Percentiles rank a stretch among this genome's conserved stretches.
phyloP scores from a whole-genome alignment of 768 basidiomycete genomes.

The Albatrellus ellisii region DNA sequence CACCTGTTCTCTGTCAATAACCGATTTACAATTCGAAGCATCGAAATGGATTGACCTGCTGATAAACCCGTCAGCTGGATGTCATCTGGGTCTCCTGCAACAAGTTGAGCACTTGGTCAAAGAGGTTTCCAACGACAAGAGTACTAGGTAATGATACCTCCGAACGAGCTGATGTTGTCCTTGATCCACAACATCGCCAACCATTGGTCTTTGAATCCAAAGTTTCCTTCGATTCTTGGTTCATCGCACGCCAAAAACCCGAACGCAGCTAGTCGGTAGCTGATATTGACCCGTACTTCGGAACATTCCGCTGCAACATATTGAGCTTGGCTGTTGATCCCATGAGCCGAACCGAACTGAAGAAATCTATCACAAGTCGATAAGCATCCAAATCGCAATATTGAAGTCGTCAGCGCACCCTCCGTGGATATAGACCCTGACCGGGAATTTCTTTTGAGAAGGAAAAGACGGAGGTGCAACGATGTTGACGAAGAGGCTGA shows the following conservation, averaged over 20 bases:
- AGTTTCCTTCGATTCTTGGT: slow-evolving; percentile 55
- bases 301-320: slow-evolving; percentile 48
- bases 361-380: slow-evolving; percentile 40
- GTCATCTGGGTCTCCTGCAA: slow-evolving; percentile 42
- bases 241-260: slow-evolving; percentile 61
- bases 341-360: slow-evolving; percentile 68
- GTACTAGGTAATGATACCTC: slow-evolving; percentile 29
- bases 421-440: slow-evolving; percentile 69
- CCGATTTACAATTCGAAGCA: background rate
- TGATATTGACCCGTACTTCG: slow-evolving; percentile 68
- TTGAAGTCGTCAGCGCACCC: slow-evolving; percentile 30
- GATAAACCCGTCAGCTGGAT: slow-evolving; percentile 60
- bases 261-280: slow-evolving; percentile 64
- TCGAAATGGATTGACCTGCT: slow-evolving; percentile 32
- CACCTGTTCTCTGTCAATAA: slow-evolving; percentile 28
- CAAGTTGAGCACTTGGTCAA: background rate
- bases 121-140: background rate
- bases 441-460: slow-evolving; percentile 37
- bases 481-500: slow-evolving; percentile 54
- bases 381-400: background rate
- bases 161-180: slow-evolving; percentile 54
- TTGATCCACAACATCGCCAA: slow-evolving; percentile 60
- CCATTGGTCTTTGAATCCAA: slow-evolving; percentile 82
- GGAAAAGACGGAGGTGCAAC: slow-evolving; percentile 40
- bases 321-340: slow-evolving; percentile 47